Evolutionary conservation across 495 filamentous ascomycete species (phyloP).

Genomic region (Xylaria curta): DNA sequence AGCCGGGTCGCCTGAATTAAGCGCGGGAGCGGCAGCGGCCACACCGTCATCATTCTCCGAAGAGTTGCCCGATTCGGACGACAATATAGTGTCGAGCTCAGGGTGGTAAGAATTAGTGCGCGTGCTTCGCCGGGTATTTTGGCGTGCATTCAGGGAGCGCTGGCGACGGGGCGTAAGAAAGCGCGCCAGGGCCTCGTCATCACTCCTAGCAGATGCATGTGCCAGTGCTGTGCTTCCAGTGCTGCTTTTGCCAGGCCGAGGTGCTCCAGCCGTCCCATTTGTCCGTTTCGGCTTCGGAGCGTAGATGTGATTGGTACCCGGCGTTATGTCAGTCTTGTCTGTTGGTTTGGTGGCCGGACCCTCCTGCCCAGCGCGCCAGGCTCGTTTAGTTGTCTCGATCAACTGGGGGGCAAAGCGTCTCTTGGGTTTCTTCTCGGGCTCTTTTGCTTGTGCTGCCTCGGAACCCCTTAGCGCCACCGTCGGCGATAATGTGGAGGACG

Average conservation of each 20-base stretch:
- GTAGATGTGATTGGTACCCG: constrained; percentile 64
- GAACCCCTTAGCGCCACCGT: constrained; percentile 25
- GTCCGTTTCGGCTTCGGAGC: constrained; percentile 51
- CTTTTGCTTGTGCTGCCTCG: constrained; percentile 29
- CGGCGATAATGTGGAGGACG: constrained; percentile 27
- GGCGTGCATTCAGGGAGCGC: constrained; percentile 46
- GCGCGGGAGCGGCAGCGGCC: constrained; percentile 31
- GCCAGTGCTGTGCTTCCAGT: constrained; percentile 34
- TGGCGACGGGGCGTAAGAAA: constrained; percentile 41
- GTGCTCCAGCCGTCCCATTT: constrained; percentile 29
- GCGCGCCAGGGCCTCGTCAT: constrained; percentile 26
- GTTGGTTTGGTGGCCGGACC: constrained; percentile 56
- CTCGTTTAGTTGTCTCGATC: constrained; percentile 69
- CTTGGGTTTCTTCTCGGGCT: constrained; percentile 37
- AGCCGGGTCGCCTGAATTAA: constrained; percentile 41
- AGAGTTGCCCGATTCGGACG: constrained; percentile 44
- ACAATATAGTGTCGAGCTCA: constrained; percentile 47
- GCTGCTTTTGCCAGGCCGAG: constrained; percentile 27
- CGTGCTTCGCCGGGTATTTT: constrained; percentile 47
- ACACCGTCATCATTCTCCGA: constrained; percentile 39
- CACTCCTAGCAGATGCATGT: constrained; percentile 30
- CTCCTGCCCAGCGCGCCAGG: constrained; percentile 59
- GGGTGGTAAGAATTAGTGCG: constrained; percentile 48
- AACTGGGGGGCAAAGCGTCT: constrained; percentile 68
- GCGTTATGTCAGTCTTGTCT: constrained; percentile 65